Conservation (phyloP, 352 stramenopile genomes). For the Globisporangium apiculatum region DNA sequence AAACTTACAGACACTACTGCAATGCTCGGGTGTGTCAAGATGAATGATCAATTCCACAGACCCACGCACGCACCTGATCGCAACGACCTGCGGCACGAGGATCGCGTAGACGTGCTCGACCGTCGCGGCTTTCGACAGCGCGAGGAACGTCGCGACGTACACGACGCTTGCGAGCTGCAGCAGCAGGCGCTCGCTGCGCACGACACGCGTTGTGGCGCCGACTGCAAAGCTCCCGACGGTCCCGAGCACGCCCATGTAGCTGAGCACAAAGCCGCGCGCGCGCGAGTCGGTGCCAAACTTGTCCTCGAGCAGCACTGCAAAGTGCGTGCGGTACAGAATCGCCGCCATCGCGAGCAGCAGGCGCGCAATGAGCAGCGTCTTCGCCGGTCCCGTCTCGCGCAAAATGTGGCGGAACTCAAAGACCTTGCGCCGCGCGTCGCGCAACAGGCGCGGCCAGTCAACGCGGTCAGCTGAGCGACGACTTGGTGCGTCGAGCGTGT, state of each 20-base stretch:
- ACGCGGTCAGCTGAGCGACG: background rate
- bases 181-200: slow-evolving; percentile 50
- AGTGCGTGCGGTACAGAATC: slow-evolving; percentile 76
- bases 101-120: slow-evolving; percentile 47
- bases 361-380: slow-evolving; percentile 60
- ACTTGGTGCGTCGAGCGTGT: background rate
- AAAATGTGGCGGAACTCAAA: slow-evolving; percentile 58
- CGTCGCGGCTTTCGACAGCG: slow-evolving; percentile 40
- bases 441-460: slow-evolving; percentile 30
- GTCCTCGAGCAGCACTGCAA: slow-evolving; percentile 69
- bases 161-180: slow-evolving; percentile 57
- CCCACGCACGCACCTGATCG: slow-evolving; percentile 36
- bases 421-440: slow-evolving; percentile 46
- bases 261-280: slow-evolving; percentile 60
- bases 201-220: slow-evolving; percentile 32
- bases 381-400: slow-evolving; percentile 49
- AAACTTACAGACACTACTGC: too few species aligned
- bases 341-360: slow-evolving; percentile 68
- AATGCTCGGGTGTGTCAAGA: background rate
- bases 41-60: background rate
- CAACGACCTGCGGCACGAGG: slow-evolving; percentile 61
- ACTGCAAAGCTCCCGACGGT: slow-evolving; percentile 61
- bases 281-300: slow-evolving; percentile 69
- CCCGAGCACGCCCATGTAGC: slow-evolving; percentile 74
- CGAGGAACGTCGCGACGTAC: slow-evolving; percentile 68